phyloP scores from a whole-genome alignment of 2,329 filamentous ascomycete genomes.

The Nothopassalora personata region DNA sequence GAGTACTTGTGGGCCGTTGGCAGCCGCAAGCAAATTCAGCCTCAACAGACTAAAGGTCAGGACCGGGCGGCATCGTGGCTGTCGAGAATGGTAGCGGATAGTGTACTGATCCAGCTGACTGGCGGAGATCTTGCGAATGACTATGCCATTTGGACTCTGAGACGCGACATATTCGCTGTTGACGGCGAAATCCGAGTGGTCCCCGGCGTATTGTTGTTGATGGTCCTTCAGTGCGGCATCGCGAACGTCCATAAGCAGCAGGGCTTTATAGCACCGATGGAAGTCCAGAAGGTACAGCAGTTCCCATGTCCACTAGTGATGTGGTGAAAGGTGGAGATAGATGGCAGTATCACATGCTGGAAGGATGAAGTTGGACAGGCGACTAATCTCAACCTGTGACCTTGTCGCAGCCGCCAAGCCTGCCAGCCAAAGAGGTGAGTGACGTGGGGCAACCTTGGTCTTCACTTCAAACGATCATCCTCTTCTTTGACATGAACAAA shows the following conservation, averaged over 20 bases:
- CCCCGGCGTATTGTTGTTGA: not conserved
- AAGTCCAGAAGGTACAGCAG: not conserved
- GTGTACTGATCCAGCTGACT: not conserved
- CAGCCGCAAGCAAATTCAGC: constrained; percentile 20
- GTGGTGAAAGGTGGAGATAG: not conserved
- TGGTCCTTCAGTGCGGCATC: not conserved
- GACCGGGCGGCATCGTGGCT: constrained; percentile 13
- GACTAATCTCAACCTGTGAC: not conserved
- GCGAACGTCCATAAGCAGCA: constrained; percentile 1
- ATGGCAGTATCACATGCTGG: not conserved
- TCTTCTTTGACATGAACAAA: not conserved
- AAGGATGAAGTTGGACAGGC: not conserved
- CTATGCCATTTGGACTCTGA: constrained; percentile 13
- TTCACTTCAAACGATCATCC: not conserved
- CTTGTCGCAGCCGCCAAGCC: not conserved
- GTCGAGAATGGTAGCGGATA: constrained; percentile 6
- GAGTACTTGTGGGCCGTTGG: constrained; percentile 18
- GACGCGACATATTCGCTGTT: constrained; percentile 20
- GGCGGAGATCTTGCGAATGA: constrained; percentile 8
- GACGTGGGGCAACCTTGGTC: not conserved
- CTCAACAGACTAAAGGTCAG: constrained; percentile 17
- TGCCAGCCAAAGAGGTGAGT: not conserved
- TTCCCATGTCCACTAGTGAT: not conserved
- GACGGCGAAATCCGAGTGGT: constrained; percentile 8
- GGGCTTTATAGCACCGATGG: not conserved